Base-by-base conservation (phyloP, 148 eudicot species). In the Rhododendron henanense region DNA sequence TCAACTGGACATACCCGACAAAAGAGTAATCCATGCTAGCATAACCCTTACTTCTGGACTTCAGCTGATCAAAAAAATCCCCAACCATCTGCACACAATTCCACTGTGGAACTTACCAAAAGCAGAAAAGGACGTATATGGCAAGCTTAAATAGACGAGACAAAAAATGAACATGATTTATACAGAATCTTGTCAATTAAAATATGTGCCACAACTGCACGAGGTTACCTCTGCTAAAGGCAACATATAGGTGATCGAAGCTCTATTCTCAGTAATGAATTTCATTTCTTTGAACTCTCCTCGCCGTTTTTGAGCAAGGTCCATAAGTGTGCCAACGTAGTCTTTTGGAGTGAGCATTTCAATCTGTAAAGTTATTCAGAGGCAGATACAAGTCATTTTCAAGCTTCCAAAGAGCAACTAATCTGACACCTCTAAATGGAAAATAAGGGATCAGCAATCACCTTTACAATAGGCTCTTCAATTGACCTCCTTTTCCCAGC, bases 11-110 rank as follows among this genome's bases (percentile, higher is more conserved):
- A 80, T 95, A 97, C 99, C 98, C 99, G 16, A 93, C 82, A 88
- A 97, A 92, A 37, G 93, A 85, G 87, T 97, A 97, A 85, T 97
- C 99, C 99, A 97, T 97, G 95, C 99, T 97, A 55, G 96, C 99
- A 90, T 95, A 97, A 85, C 99, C 99, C 89, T 94, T 97, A 84
- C 98, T 97, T 87, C 96, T 94, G 83, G 99, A 97, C 91, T 97
- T 97, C 44, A 97, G 93, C 90, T 95, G 98, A 90, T 97, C 99
- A 90, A 95, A 97, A 86, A 97, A 97, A 89, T 97, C 99, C 80
- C 99, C 99, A 81, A 97, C 98, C 98, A 97, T 95, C 99, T 97
- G 91, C 83, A 87, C 86, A 88, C 28, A 77, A 81, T 76, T 78
- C 55, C 19, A 18, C 13, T 82, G n/a, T 33, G 41, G 19, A 63